Evolutionary conservation across 495 filamentous ascomycete species (phyloP).

Genomic region (Delitschia confertaspora): DNA sequence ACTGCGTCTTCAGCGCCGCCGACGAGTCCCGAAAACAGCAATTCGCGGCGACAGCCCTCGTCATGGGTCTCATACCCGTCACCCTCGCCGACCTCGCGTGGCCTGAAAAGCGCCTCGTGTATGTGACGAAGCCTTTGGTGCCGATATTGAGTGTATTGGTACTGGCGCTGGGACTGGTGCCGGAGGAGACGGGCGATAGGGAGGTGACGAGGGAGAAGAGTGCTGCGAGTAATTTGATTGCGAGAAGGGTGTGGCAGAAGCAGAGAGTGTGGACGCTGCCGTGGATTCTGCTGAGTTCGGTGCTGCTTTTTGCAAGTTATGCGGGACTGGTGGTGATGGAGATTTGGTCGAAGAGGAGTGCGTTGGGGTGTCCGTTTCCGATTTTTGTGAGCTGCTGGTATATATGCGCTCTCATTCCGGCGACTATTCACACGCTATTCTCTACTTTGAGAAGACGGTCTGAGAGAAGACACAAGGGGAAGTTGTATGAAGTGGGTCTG

Average conservation of each 20-base stretch:
- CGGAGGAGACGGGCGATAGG: conserved; percentile 2
- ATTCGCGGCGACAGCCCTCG: conserved; percentile 21
- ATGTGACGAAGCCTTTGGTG: conserved; percentile 8
- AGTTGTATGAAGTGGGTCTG: background rate
- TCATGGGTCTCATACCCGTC: conserved; percentile 25
- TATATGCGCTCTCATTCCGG: conserved; percentile 13
- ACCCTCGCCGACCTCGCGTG: conserved; percentile 24
- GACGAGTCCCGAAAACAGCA: conserved; percentile 21
- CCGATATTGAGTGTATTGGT: conserved; percentile 10
- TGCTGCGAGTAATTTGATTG: conserved; percentile 3
- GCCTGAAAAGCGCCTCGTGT: conserved; percentile 12
- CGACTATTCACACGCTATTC: conserved; percentile 8
- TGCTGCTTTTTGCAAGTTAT: conserved; percentile 2
- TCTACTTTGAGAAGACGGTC: background rate
- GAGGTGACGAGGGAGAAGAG: background rate
- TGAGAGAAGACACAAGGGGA: background rate
- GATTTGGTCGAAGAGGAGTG: conserved; percentile 13
- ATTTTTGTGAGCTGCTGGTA: conserved; percentile 12
- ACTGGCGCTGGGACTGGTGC: conserved; percentile 18
- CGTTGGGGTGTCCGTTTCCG: conserved; percentile 19
- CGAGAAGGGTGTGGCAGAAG: conserved; percentile 2
- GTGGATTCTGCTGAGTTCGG: background rate
- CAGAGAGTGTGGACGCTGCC: background rate
- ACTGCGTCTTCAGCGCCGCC: conserved; percentile 13
- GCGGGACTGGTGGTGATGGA: conserved; percentile 12